A percentile compares a stretch with the other conserved stretches of the same genome.
phyloP scores from a whole-genome alignment of 129 eudicot species.

The Glebionis coronaria region DNA sequence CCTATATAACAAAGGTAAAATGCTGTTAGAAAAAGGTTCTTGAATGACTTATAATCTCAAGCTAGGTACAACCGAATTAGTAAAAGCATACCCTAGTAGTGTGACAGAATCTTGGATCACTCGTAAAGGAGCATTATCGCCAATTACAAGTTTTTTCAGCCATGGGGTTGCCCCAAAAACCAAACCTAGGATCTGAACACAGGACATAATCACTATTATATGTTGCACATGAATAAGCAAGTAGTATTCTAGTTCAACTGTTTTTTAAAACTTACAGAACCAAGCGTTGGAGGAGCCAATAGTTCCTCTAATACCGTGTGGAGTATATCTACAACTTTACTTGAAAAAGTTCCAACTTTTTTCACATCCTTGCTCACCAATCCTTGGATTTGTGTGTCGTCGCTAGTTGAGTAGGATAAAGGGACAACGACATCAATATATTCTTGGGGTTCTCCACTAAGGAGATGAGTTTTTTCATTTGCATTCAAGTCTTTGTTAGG shows the following conservation, averaged over 20 bases:
- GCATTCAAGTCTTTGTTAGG: conserved; percentile 59
- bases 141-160: conserved; percentile 62
- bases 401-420: conserved; percentile 28
- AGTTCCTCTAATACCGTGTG: conserved; percentile 57
- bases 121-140: conserved; percentile 66
- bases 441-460: conserved; percentile 35
- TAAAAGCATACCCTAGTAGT: conserved; percentile 63
- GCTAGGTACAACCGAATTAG: neutral
- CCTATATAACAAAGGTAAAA: conserved; percentile 38
- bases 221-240: neutral
- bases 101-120: conserved; percentile 61
- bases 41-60: neutral
- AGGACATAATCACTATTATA: neutral
- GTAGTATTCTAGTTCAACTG: neutral
- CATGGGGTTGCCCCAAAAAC: conserved; percentile 55
- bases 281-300: conserved; percentile 80
- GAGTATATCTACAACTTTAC: conserved; percentile 34
- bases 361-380: conserved; percentile 23
- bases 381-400: conserved; percentile 30
- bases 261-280: conserved; percentile 49
- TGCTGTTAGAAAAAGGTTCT: neutral
- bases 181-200: conserved; percentile 59
- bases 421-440: conserved; percentile 32
- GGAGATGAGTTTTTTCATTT: conserved; percentile 49
- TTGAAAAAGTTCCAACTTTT: conserved; percentile 23